Percentiles rank a stretch among this genome's conserved stretches.
These are phyloP conservation scores for Phialemonium atrogriseum DNA, from an alignment of 2,329 filamentous ascomycete species.

Conservation along the genomic window DNA sequence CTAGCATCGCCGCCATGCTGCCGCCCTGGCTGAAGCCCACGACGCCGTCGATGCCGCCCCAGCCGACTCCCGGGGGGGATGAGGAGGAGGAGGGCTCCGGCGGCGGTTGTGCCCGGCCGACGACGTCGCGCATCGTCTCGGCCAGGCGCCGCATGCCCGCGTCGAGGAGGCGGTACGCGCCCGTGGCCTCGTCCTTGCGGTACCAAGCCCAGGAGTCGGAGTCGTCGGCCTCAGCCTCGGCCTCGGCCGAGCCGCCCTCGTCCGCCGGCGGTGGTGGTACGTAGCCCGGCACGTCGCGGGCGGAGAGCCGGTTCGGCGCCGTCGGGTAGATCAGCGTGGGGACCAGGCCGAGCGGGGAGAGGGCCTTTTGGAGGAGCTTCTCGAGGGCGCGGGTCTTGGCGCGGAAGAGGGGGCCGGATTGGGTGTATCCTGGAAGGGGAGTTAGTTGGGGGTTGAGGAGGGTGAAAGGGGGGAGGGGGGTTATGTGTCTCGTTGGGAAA, in stretches of 20 bases:
- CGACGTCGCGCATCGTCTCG: slow-evolving; percentile 51
- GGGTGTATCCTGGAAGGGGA: slow-evolving; percentile 66
- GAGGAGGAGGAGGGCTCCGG: background rate
- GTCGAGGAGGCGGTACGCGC: slow-evolving; percentile 61
- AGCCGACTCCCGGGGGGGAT: background rate
- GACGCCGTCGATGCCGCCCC: slow-evolving; percentile 49
- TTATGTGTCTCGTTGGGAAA: no score
- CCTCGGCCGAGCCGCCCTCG: slow-evolving; percentile 23
- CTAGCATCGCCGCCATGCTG: slow-evolving; percentile 62
- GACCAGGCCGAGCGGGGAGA: slow-evolving; percentile 48
- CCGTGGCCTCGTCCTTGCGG: slow-evolving; percentile 57
- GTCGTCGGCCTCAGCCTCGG: slow-evolving; percentile 44
- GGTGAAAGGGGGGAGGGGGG: background rate
- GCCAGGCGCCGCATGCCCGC: slow-evolving; percentile 58
- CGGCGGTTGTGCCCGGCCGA: background rate
- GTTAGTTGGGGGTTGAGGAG: slow-evolving; percentile 1
- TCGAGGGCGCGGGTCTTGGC: slow-evolving; percentile 82
- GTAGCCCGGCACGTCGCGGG: slow-evolving; percentile 64
- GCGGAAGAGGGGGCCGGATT: slow-evolving; percentile 78
- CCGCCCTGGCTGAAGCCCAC: slow-evolving; percentile 80
- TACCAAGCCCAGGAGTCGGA: slow-evolving; percentile 78
- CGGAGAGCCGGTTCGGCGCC: slow-evolving; percentile 53
- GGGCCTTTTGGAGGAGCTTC: slow-evolving; percentile 68
- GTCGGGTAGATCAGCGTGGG: slow-evolving; percentile 60
- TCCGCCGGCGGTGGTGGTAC: slow-evolving; percentile 12